Conservation (phyloP, 495 filamentous ascomycete genomes). For the Aspergillus diversus region DNA sequence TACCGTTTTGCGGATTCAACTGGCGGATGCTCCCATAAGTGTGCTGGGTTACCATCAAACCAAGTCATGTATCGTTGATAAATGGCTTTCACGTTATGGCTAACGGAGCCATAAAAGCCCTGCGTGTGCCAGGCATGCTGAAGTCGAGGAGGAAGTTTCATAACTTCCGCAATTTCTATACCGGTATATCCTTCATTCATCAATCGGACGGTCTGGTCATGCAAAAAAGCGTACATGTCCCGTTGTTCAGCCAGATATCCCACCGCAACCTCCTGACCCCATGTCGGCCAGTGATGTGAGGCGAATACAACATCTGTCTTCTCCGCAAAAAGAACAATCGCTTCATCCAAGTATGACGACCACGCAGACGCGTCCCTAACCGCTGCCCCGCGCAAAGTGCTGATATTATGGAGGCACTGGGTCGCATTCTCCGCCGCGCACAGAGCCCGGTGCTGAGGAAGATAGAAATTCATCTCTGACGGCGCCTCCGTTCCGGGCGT, state of each 20-base stretch:
- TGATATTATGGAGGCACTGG: constrained; percentile 32
- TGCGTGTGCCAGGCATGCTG: constrained; percentile 28
- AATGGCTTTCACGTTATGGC: constrained; percentile 45
- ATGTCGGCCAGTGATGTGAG: constrained; percentile 36
- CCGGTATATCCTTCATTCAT: constrained; percentile 35
- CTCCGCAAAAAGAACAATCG: constrained; percentile 22
- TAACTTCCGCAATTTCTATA: constrained; percentile 39
- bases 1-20: constrained; percentile 31
- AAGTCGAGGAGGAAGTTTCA: constrained; percentile 32
- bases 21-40: constrained; percentile 41
- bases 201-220: constrained; percentile 39
- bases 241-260: constrained; percentile 30
- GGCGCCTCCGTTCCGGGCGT: constrained; percentile 30
- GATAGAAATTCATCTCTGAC: constrained; percentile 31
- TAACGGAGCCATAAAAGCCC: constrained; percentile 41
- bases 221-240: constrained; percentile 40
- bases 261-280: constrained; percentile 26
- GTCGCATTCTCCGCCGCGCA: constrained; percentile 31
- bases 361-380: constrained; percentile 30
- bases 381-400: constrained; percentile 30
- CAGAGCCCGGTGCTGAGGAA: constrained; percentile 27
- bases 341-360: constrained; percentile 29
- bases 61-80: constrained; percentile 45
- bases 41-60: constrained; percentile 42
- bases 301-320: constrained; percentile 27